Evolutionary conservation across 163 green algal genomes (phyloP).

Genomic region (Scenedesmus sp.): DNA sequence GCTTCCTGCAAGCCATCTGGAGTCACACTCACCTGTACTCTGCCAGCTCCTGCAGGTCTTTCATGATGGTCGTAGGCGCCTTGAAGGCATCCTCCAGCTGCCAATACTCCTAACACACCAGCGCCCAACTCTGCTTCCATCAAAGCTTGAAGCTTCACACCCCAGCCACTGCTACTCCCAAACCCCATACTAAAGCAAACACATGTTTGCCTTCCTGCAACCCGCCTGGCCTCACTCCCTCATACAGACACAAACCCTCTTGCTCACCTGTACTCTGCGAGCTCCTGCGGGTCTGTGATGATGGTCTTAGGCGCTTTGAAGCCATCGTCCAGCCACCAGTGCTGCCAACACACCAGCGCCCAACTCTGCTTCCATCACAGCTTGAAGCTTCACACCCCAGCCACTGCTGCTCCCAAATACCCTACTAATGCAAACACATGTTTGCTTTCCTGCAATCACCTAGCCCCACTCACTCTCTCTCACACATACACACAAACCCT

Average conservation of each 20-base stretch:
- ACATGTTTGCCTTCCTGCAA: too few species aligned
- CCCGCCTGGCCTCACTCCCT: background rate
- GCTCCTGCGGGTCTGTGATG: background rate
- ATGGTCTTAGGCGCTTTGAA: background rate
- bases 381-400: background rate
- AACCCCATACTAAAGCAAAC: too few species aligned
- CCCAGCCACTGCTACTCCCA: background rate
- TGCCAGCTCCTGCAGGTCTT: background rate
- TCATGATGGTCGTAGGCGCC: background rate
- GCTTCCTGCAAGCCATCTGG: background rate
- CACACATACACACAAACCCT: too few species aligned
- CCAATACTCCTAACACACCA: background rate
- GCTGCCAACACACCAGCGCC: background rate
- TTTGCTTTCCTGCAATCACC: background rate
- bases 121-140: background rate
- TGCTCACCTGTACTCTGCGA: background rate
- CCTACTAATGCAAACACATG: too few species aligned
- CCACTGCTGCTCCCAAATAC: too few species aligned
- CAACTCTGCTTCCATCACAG: background rate
- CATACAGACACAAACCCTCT: too few species aligned
- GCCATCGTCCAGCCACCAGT: background rate
- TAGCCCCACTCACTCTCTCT: background rate
- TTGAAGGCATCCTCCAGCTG: background rate
- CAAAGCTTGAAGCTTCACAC: background rate
- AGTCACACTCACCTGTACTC: background rate